A percentile compares a stretch with the other conserved stretches of the same genome.
Conservation (phyloP, 1,284 basidiomycete genomes). For the Trichosporon ovoides region DNA sequence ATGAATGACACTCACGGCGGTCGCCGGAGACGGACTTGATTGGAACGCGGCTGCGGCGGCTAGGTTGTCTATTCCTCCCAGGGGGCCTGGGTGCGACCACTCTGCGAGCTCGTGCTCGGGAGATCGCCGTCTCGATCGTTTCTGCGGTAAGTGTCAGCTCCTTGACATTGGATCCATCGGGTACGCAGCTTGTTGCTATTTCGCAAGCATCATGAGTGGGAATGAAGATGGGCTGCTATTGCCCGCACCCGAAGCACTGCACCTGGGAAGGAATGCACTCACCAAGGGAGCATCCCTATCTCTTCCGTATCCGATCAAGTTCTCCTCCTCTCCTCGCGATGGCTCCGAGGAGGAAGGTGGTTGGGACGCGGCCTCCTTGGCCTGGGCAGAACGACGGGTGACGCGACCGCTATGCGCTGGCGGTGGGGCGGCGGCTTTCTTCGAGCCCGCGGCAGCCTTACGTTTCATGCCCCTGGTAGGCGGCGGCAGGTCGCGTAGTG, state of each 20-base stretch:
- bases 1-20: not conserved
- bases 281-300: slow-evolving; percentile 6
- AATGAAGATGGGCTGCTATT: slow-evolving; percentile 11
- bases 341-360: slow-evolving; percentile 19
- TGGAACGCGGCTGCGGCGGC: slow-evolving; percentile 22
- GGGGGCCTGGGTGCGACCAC: slow-evolving; percentile 7
- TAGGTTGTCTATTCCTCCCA: slow-evolving; percentile 23
- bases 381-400: slow-evolving; percentile 1
- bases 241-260: slow-evolving; percentile 6
- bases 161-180: too few species aligned
- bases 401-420: not conserved
- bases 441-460: slow-evolving; percentile 5
- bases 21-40: slow-evolving; percentile 6
- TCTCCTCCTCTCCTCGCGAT: slow-evolving; percentile 35
- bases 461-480: slow-evolving; percentile 13
- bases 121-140: slow-evolving; percentile 17
- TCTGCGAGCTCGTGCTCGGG: slow-evolving; percentile 1
- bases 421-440: not conserved
- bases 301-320: slow-evolving; percentile 26
- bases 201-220: not conserved
- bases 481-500: slow-evolving; percentile 11
- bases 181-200: not conserved
- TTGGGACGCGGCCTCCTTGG: not conserved
- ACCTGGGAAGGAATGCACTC: too few species aligned
- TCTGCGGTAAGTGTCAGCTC: slow-evolving; percentile 9